These are phyloP conservation scores for Coemansia guatemalensis DNA, from an alignment of 192 early-diverging fungal genomes.

Conservation along the genomic window DNA sequence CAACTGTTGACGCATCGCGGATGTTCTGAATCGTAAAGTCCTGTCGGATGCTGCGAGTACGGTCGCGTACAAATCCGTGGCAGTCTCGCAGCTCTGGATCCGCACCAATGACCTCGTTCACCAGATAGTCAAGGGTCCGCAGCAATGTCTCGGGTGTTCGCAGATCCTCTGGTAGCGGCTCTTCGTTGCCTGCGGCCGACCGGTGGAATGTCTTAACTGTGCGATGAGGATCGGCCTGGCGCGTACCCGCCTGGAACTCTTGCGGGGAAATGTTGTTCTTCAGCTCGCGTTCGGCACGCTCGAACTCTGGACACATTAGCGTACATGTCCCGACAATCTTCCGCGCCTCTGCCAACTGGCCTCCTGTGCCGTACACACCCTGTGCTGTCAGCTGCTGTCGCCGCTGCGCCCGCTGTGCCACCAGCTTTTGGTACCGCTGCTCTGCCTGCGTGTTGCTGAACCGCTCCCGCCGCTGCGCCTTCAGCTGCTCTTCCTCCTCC, in stretches of 20 bases:
- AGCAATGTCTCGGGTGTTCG: constrained; percentile 73
- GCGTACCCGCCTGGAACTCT: constrained; percentile 67
- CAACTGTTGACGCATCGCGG: constrained; percentile 65
- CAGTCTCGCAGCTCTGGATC: constrained; percentile 61
- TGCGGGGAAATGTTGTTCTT: constrained; percentile 70
- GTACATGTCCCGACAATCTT: constrained; percentile 73
- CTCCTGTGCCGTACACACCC: constrained; percentile 57
- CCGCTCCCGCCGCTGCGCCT: constrained; percentile 45
- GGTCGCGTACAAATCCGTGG: constrained; percentile 82
- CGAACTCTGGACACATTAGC: constrained; percentile 89
- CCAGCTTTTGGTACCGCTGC: constrained; percentile 57
- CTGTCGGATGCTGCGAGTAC: constrained; percentile 79
- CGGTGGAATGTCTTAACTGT: constrained; percentile 85
- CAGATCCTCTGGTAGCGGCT: constrained; percentile 85
- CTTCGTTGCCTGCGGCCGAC: constrained; percentile 82
- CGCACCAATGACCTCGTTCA: constrained; percentile 53
- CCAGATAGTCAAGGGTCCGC: constrained; percentile 66
- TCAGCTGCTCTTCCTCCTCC: constrained; percentile 41
- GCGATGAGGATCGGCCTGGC: constrained; percentile 59
- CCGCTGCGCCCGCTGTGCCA: constrained; percentile 60
- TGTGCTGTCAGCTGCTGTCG: constrained; percentile 62
- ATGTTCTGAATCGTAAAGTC: constrained; percentile 88
- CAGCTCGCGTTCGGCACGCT: constrained; percentile 80
- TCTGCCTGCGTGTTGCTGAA: constrained; percentile 45
- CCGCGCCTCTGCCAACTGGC: constrained; percentile 63